Evolutionary conservation across 2,329 filamentous ascomycete genomes (phyloP), one percentile per base, ranked within the genome.

Genomic region (Colletotrichum truncatum): DNA sequence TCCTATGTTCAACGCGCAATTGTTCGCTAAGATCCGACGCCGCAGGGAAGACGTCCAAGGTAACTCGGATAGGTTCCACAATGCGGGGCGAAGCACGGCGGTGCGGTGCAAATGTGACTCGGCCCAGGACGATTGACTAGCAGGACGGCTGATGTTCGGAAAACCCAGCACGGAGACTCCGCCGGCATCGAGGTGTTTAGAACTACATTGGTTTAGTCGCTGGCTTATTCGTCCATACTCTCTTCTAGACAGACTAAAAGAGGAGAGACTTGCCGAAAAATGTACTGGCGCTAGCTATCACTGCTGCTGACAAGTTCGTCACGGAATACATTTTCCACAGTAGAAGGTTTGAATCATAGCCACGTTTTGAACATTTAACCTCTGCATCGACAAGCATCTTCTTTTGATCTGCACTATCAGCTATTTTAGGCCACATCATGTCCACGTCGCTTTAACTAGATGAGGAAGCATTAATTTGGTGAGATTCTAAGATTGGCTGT

Each of bases 71-170:
- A 23, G 10, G 34, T 30, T 48, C 30, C 51, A 26, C 30, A 8
- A 54, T 30, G 48, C 57, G 38, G 57, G 57, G 57, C 57, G 45
- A n/a, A 52, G 14, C n/a, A 26, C 18, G 28, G 12, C 30, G 32
- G 36, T 12, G 14, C 34, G 51, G 34, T 14, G 11, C n/a, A 25
- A 53, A 14, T 18, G 52, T 63, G 34, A 57, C 59, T 63, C 59
- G 52, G 59, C 53, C 45, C 12, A 18, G 8, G 12, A 14, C 21
- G 36, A 21, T 11, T n/a, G 39, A 23, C 46, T 28, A 49, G 32
- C 46, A 51, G 25, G 25, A 9, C 56, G 45, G 53, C 21, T 43
- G 26, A 45, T 25, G 9, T 51, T 25, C 52, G 51, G 59, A 10
- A 10, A 16, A 10, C 28, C n/a, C 2, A 9, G n/a, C n/a, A 23